Percentiles rank a stretch among this genome's conserved stretches.
These are phyloP conservation scores for Ophiostoma piceae DNA, from an alignment of 2,329 filamentous ascomycete species.

Conservation along the genomic window DNA sequence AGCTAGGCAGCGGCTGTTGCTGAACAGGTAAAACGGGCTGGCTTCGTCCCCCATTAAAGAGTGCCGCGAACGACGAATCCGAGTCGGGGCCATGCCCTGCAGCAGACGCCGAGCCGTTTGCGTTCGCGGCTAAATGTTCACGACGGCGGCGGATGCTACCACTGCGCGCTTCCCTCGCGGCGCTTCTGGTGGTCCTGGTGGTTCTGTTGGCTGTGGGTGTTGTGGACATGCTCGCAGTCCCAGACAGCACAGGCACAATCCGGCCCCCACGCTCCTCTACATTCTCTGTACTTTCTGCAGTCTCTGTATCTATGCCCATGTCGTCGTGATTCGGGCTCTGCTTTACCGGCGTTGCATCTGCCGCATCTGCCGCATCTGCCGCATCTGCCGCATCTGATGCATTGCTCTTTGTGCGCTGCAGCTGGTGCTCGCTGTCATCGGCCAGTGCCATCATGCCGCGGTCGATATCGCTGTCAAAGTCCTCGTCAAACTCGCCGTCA, in stretches of 20 bases:
- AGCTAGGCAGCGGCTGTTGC: slow-evolving; percentile 1
- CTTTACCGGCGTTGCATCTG: not conserved
- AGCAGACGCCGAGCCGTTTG: not conserved
- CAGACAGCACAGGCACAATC: not conserved
- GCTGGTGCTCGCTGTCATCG: slow-evolving; percentile 20
- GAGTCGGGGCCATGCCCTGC: not conserved
- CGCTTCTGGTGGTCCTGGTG: not conserved
- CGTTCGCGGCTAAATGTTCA: slow-evolving; percentile 19
- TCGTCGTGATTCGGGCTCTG: not conserved
- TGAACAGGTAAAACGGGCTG: not conserved
- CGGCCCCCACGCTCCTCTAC: not conserved
- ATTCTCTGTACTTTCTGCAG: not conserved
- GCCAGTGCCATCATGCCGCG: slow-evolving; percentile 25
- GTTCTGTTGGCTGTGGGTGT: not conserved
- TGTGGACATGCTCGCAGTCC: not conserved
- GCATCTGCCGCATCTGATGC: not conserved
- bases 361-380: not conserved
- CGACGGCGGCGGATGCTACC: not conserved
- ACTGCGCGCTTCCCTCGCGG: not conserved
- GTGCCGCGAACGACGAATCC: slow-evolving; percentile 5
- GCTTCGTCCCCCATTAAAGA: slow-evolving; percentile 8
- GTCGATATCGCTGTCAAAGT: slow-evolving; percentile 28
- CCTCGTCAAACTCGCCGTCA: slow-evolving; percentile 22
- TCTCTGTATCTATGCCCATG: slow-evolving; percentile 7
- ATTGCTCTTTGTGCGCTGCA: not conserved